A percentile compares a stretch with the other conserved stretches of the same genome.
Conservation (phyloP, 208 protist genomes). For the Paratrypanosoma confusum region DNA sequence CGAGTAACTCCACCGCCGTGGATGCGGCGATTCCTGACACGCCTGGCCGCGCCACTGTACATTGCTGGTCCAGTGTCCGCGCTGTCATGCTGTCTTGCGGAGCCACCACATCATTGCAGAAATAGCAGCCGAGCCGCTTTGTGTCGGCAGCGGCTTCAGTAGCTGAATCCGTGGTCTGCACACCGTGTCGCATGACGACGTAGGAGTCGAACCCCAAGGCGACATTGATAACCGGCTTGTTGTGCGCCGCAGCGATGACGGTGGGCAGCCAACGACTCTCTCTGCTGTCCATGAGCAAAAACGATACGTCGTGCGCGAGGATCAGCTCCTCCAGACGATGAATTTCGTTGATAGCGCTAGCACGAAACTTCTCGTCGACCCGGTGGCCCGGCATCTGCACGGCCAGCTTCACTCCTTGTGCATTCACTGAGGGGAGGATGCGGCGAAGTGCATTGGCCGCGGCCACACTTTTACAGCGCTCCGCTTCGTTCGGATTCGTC, state of each 20-base stretch:
- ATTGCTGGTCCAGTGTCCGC: conserved; percentile 98
- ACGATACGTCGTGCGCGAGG: conserved; percentile 91
- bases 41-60: conserved; percentile 94
- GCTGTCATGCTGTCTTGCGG: conserved; percentile 83
- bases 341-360: conserved; percentile 25
- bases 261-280: conserved; percentile 97
- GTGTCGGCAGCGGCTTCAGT: background rate
- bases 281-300: conserved; percentile 96
- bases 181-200: conserved; percentile 96
- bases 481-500: conserved; percentile 22
- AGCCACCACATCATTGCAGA: conserved; percentile 95
- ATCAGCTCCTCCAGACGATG: conserved; percentile 70
- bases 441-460: conserved; percentile 74
- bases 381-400: conserved; percentile 97
- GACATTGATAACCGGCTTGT: conserved; percentile 91
- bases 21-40: conserved; percentile 89
- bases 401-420: conserved; percentile 38
- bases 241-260: conserved; percentile 64
- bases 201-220: conserved; percentile 97
- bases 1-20: conserved; percentile 91
- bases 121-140: conserved; percentile 93
- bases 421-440: conserved; percentile 82
- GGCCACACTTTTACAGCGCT: conserved; percentile 79
- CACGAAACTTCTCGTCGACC: conserved; percentile 24
- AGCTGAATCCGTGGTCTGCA: conserved; percentile 4